phyloP scores from a whole-genome alignment of 2,329 filamentous ascomycete species.

The Paecilomyces formosus region DNA sequence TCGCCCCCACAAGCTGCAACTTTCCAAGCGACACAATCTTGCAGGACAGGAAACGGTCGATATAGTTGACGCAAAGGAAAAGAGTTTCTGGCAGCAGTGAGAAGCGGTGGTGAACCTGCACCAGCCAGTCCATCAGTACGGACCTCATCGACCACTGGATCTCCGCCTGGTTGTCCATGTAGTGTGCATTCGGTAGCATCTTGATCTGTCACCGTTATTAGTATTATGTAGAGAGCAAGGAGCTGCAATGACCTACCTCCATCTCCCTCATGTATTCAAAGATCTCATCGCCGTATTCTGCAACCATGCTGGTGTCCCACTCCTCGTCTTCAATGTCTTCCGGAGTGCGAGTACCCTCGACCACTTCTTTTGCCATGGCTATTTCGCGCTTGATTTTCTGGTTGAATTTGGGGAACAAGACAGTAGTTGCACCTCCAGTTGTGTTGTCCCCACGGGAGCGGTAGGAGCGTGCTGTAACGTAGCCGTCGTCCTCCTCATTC shows the following conservation, averaged over 20 bases:
- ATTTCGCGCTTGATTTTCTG: conserved; percentile 66
- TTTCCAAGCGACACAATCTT: conserved; percentile 95
- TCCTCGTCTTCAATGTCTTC: conserved; percentile 82
- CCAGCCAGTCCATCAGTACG: conserved; percentile 95
- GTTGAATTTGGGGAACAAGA: conserved; percentile 67
- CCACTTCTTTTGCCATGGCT: conserved; percentile 56
- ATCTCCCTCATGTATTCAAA: conserved; percentile 85
- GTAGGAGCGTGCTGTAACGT: conserved; percentile 70
- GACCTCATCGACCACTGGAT: conserved; percentile 99
- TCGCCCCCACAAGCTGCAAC: conserved; percentile 90
- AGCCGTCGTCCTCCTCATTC: conserved; percentile 62
- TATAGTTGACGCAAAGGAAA: conserved; percentile 92
- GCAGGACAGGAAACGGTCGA: conserved; percentile 88
- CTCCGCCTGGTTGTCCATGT: conserved; percentile 96
- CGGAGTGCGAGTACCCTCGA: conserved; percentile 56
- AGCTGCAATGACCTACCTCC: conserved; percentile 54
- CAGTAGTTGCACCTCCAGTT: conserved; percentile 53
- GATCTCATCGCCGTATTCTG: conserved; percentile 93
- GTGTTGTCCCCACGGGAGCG: conserved; percentile 70
- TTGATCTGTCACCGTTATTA: conserved; percentile 47
- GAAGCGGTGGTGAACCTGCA: conserved; percentile 92
- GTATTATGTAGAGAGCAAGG: conserved; percentile 1
- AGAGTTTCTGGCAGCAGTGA: conserved; percentile 86
- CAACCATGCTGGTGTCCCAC: conserved; percentile 96
- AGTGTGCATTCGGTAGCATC: conserved; percentile 81